Evolutionary conservation across 495 filamentous ascomycete genomes (phyloP).

Genomic region (Hypoxylon fragiforme): DNA sequence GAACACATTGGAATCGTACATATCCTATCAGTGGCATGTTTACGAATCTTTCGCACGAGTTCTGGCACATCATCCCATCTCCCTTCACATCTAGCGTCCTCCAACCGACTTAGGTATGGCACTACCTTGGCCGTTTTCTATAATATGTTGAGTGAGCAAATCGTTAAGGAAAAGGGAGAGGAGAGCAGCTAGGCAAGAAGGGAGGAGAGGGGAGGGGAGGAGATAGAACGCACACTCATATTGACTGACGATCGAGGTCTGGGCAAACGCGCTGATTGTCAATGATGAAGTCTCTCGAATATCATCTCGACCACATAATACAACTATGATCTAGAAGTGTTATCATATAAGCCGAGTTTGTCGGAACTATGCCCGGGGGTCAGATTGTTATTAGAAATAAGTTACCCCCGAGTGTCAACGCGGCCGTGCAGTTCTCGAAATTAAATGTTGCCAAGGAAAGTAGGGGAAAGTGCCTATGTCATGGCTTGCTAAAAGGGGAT

Average conservation of each 20-base stretch:
- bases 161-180: neutral
- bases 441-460: slow-evolving; percentile 11
- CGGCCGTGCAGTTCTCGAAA: neutral
- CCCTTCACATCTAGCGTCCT: slow-evolving; percentile 83
- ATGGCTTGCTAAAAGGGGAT: slow-evolving; percentile 7
- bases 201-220: neutral
- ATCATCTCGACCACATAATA: slow-evolving; percentile 30
- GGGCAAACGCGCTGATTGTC: slow-evolving; percentile 32
- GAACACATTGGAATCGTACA: slow-evolving; percentile 60
- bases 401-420: slow-evolving; percentile 6
- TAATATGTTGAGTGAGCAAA: slow-evolving; percentile 15
- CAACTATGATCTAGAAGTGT: neutral
- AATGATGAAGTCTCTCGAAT: slow-evolving; percentile 17
- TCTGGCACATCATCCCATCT: slow-evolving; percentile 90
- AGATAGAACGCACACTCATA: slow-evolving; percentile 38
- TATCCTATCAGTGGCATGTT: slow-evolving; percentile 83
- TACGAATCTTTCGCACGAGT: slow-evolving; percentile 84
- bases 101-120: slow-evolving; percentile 77
- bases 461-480: slow-evolving; percentile 15
- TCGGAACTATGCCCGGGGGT: slow-evolving; percentile 17
- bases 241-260: slow-evolving; percentile 34
- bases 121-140: slow-evolving; percentile 67
- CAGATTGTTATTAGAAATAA: slow-evolving; percentile 10
- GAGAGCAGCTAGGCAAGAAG: neutral
- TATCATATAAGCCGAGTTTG: slow-evolving; percentile 13